Base-by-base conservation (phyloP, 225 moss, liverwort and hornwort species). In the Anthoceros angustus region DNA sequence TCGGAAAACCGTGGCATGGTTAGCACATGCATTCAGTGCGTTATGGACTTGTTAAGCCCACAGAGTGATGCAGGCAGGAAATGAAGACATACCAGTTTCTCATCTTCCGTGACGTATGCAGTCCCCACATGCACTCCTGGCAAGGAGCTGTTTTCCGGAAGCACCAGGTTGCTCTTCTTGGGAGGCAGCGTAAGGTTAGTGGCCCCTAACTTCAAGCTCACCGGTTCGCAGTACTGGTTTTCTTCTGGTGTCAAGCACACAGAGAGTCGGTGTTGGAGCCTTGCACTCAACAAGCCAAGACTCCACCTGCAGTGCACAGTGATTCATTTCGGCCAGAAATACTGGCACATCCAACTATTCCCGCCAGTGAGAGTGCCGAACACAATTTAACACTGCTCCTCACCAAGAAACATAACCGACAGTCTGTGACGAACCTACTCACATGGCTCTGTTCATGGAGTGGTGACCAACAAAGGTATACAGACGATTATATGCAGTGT, bases 391-490 rank as follows among this genome's bases (percentile, higher is more conserved):
- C 67, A 5, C 32, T 68, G 24, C 12, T 12, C 24, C 45, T 23
- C 66, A 40, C 39, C 15, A 66, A 24, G 5, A 6, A 15, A 64
- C 23, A 15, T 39, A 39, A 9, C 7, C 64, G 2, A 2, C 18
- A 64, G 0, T 9, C 41, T 39, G 46, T 39, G n/a, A 42, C 7
- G 61, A 46, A 46, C 41, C 49, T 64, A 78, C 85, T 82, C 80
- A 87, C 89, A 89, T 89, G 38, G 78, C 75, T 72, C 87, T 68
- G 62, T 93, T 87, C 55, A 93, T 78, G 41, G 73, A 72, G 45
- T 84, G 87, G 70, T 89, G 89, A 66, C 93, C 93, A 62, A 84
- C 77, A 14, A 89, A 72, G 43, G 82, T 84, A 71, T 87, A 89
- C 25, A 93, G 79, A 40, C 85, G 87, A 73, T 92, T 80, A 62